Base-by-base conservation (phyloP, 2,329 filamentous ascomycete species). In the Elsinoe australis region DNA sequence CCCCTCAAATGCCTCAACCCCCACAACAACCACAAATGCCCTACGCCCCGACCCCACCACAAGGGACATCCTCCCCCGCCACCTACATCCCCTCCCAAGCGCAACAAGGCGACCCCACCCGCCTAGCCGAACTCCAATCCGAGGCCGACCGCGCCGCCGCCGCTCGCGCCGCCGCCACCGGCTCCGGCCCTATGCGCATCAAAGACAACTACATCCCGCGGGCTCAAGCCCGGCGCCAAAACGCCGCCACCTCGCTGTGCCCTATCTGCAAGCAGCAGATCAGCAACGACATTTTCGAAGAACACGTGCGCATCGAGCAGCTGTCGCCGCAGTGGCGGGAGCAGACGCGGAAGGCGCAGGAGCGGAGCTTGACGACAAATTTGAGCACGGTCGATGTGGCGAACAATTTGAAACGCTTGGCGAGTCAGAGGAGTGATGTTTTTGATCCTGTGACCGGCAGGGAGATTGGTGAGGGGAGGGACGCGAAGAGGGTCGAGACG, bases 321-420 rank as follows among this genome's bases (percentile, higher is more conserved):
- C 77, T 95, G 51, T 90, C 96, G 63, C 90, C 90, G 0, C 79
- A 85, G 51, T 96, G 90, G 89, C 94, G 94, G 64, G 89, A 95
- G 63, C 89, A 96, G 64, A 87, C 88, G 57, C 85, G 86, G 50
- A 94, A 94, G 64, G 81, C 86, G 12, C 87, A 95, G 36, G 80
- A 85, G 9, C 83, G 90, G 53, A 87, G 84, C 54, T 79, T 86
- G 1, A 89, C 85, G 0, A 94, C 88, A 7, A 95, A 94, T 58
- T 69, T 95, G 7, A 86, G 84, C 1, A 90, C 87, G 3, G 79
- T 77, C 26, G 90, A 96, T 57, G 87, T 94, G 36, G 89, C 88
- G 45, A 89, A 87, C 64, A 95, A 96, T 63, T 76, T 96, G 54
- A 96, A 96, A 72, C 83, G 90, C n/a, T 74, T 96, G 45, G 88